Evolutionary conservation across 768 basidiomycete genomes (phyloP).

Genomic region (Amanita jacksonii): DNA sequence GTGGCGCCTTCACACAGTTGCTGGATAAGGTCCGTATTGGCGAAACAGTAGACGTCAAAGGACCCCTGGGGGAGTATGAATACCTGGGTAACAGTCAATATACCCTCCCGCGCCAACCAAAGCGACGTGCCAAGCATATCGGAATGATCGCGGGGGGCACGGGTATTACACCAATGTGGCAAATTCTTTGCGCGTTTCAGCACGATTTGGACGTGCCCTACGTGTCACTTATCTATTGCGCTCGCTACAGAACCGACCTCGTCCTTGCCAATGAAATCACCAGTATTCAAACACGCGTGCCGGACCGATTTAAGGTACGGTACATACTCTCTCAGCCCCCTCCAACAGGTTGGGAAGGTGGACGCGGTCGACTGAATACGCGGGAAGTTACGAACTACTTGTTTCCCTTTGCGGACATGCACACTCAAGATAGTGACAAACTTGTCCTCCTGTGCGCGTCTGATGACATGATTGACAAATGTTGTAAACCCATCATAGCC

Average conservation of each 20-base stretch:
- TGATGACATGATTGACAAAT: background rate
- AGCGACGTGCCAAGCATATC: no score
- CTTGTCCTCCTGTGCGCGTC: no score
- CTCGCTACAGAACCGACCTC: no score
- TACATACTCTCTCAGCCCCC: slow-evolving; percentile 2
- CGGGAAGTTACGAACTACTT: no score
- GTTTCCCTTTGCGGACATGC: background rate
- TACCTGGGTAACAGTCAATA: slow-evolving; percentile 33
- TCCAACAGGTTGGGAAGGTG: background rate
- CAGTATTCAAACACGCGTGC: no score
- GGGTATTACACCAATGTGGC: no score
- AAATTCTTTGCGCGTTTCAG: slow-evolving; percentile 3
- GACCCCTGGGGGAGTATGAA: slow-evolving; percentile 47
- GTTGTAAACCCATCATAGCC: background rate
- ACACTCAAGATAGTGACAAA: no score
- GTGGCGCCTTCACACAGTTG: slow-evolving; percentile 45
- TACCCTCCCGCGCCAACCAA: slow-evolving; percentile 27
- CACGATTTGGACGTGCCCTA: slow-evolving; percentile 5
- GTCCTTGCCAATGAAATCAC: no score
- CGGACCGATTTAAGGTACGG: no score
- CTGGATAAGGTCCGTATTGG: slow-evolving; percentile 35
- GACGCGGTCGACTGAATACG: background rate
- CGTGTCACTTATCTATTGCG: no score
- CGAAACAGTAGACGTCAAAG: slow-evolving; percentile 46
- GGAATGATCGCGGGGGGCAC: no score